phyloP scores from a whole-genome alignment of 108 stramenopile genomes.

The Skeletonema tropicum region DNA sequence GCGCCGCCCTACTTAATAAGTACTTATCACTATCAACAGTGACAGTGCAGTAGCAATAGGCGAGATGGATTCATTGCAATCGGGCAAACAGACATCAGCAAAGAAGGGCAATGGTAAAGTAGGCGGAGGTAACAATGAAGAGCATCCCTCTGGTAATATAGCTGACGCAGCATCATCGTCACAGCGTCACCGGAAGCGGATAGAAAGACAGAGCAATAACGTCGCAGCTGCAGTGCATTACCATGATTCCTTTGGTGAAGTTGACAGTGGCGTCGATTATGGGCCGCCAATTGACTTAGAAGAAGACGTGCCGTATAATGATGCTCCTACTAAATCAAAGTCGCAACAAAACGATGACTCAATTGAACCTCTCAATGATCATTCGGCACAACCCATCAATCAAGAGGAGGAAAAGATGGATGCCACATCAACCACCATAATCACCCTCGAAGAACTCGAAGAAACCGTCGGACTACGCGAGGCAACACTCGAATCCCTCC shows the following conservation, averaged over 20 bases:
- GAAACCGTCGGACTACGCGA: slow-evolving; percentile 42
- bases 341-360: not conserved
- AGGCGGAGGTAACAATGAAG: not conserved
- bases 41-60: too few species aligned
- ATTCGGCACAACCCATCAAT: not conserved
- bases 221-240: not conserved
- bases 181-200: too few species aligned
- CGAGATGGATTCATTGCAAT: not conserved
- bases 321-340: not conserved
- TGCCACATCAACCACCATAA: not conserved
- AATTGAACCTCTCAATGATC: not conserved
- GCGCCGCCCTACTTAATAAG: too few species aligned
- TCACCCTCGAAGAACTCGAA: slow-evolving; percentile 39
- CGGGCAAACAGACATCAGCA: not conserved
- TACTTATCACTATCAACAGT: too few species aligned
- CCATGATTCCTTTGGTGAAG: slow-evolving; percentile 34
- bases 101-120: not conserved
- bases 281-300: slow-evolving; percentile 25
- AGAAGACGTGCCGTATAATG: not conserved
- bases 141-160: not conserved
- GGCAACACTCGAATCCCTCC: slow-evolving; percentile 37
- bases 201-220: not conserved
- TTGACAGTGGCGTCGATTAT: slow-evolving; percentile 35
- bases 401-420: not conserved
- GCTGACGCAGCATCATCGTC: too few species aligned